phyloP scores from a whole-genome alignment of 169 alveolate species.

The Plasmodium reichenowi region DNA sequence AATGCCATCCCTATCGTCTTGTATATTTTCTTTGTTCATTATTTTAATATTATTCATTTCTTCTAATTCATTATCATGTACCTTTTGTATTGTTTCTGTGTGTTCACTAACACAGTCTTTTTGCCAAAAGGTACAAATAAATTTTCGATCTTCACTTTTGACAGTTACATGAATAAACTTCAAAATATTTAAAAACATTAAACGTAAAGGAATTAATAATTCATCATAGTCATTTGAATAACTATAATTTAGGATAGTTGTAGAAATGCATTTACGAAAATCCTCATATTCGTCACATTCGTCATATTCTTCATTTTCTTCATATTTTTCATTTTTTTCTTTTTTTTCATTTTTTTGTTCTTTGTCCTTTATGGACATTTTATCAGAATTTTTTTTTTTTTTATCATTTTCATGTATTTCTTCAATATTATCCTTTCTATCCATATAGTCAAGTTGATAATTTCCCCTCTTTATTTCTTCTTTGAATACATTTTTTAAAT shows the following conservation, averaged over 20 bases:
- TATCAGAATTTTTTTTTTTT: too few species aligned
- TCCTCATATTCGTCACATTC: slow-evolving; percentile 1
- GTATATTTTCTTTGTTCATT: too few species aligned
- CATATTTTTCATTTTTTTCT: background rate
- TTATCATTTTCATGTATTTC: background rate
- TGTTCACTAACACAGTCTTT: background rate
- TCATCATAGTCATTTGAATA: slow-evolving; percentile 14
- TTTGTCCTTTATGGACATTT: too few species aligned
- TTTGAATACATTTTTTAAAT: slow-evolving; percentile 17
- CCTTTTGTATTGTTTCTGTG: background rate
- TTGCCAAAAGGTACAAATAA: slow-evolving; percentile 57
- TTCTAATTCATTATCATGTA: background rate
- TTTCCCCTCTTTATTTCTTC: background rate
- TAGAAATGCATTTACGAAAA: slow-evolving; percentile 22
- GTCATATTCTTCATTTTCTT: background rate
- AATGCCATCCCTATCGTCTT: too few species aligned
- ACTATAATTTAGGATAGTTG: background rate
- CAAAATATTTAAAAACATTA: slow-evolving; percentile 34
- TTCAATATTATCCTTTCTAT: background rate
- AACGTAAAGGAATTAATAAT: slow-evolving; percentile 17
- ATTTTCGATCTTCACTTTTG: background rate
- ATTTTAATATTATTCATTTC: background rate
- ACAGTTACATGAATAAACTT: slow-evolving; percentile 11
- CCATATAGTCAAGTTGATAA: too few species aligned
- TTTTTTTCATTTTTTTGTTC: background rate